phyloP scores from a whole-genome alignment of 2,329 filamentous ascomycete species.

The Cordyceps militaris region DNA sequence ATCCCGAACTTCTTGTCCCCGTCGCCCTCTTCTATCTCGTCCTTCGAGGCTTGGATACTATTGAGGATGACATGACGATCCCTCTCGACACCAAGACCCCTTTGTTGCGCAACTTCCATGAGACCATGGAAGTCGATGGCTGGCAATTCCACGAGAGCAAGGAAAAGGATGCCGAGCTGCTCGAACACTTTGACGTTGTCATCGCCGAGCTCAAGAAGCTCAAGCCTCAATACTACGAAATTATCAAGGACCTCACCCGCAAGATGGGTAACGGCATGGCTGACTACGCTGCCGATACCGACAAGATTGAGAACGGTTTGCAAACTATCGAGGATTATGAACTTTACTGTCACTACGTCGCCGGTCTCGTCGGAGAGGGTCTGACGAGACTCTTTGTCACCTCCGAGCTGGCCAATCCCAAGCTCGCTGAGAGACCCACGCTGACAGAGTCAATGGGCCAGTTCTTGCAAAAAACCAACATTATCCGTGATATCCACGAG shows the following conservation, averaged over 20 bases:
- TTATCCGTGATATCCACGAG: constrained; percentile 91
- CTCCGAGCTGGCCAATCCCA: constrained; percentile 77
- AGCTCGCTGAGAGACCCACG: constrained; percentile 67
- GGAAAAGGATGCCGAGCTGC: constrained; percentile 88
- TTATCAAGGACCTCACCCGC: constrained; percentile 86
- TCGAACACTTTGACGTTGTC: constrained; percentile 87
- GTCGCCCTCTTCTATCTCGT: constrained; percentile 89
- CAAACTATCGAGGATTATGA: constrained; percentile 85
- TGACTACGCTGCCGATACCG: constrained; percentile 81
- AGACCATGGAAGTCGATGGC: constrained; percentile 71
- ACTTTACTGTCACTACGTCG: constrained; percentile 95
- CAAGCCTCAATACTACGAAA: constrained; percentile 73
- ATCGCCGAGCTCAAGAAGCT: constrained; percentile 81
- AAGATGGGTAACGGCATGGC: constrained; percentile 99
- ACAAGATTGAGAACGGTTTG: constrained; percentile 72
- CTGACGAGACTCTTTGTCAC: constrained; percentile 85
- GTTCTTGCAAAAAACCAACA: constrained; percentile 97
- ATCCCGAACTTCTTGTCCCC: constrained; percentile 86
- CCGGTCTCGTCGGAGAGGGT: constrained; percentile 95
- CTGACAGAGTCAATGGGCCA: constrained; percentile 95
- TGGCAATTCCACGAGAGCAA: constrained; percentile 84
- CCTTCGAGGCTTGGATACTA: constrained; percentile 89
- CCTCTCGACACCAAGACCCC: constrained; percentile 75
- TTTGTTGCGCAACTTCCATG: constrained; percentile 73
- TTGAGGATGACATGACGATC: constrained; percentile 97